phyloP scores from a whole-genome alignment of 2,329 filamentous ascomycete genomes.

The Cladosporium sp. region DNA sequence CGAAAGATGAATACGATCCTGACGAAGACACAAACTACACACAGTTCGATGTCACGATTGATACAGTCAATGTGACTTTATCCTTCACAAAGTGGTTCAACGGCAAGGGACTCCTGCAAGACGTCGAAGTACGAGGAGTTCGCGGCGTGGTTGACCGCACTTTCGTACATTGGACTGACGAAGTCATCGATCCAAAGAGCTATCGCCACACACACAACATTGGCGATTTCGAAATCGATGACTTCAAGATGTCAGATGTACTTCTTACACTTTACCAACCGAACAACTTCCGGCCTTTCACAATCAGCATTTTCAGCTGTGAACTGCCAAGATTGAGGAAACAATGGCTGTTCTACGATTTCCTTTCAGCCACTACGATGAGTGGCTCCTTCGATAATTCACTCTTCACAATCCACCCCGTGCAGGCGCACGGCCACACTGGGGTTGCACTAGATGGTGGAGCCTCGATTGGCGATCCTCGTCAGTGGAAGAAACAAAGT shows the following conservation, averaged over 20 bases:
- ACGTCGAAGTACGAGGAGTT: slow-evolving; percentile 92
- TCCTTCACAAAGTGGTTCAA: slow-evolving; percentile 99
- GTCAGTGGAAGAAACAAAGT: slow-evolving; percentile 92
- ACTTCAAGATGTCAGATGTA: slow-evolving; percentile 92
- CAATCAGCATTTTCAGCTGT: slow-evolving; percentile 92
- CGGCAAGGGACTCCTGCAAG: slow-evolving; percentile 82
- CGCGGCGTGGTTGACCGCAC: slow-evolving; percentile 89
- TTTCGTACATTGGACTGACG: slow-evolving; percentile 63
- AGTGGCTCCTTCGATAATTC: slow-evolving; percentile 94
- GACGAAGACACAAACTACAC: slow-evolving; percentile 96
- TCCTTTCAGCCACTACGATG: slow-evolving; percentile 91
- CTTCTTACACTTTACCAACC: slow-evolving; percentile 90
- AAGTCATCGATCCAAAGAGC: slow-evolving; percentile 72
- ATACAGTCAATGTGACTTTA: slow-evolving; percentile 90
- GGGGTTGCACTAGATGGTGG: slow-evolving; percentile 57
- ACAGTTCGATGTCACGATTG: slow-evolving; percentile 92
- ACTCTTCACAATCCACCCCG: slow-evolving; percentile 92
- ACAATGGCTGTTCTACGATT: slow-evolving; percentile 97
- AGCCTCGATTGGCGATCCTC: slow-evolving; percentile 59
- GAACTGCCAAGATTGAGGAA: slow-evolving; percentile 89
- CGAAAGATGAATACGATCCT: slow-evolving; percentile 48
- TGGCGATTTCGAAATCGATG: slow-evolving; percentile 95
- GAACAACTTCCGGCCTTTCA: slow-evolving; percentile 84
- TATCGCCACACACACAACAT: slow-evolving; percentile 84
- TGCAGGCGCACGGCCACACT: slow-evolving; percentile 78